Evolutionary conservation across 495 filamentous ascomycete species (phyloP), one percentile per base, ranked within the genome.

Genomic region (Penicillium ucsense): DNA sequence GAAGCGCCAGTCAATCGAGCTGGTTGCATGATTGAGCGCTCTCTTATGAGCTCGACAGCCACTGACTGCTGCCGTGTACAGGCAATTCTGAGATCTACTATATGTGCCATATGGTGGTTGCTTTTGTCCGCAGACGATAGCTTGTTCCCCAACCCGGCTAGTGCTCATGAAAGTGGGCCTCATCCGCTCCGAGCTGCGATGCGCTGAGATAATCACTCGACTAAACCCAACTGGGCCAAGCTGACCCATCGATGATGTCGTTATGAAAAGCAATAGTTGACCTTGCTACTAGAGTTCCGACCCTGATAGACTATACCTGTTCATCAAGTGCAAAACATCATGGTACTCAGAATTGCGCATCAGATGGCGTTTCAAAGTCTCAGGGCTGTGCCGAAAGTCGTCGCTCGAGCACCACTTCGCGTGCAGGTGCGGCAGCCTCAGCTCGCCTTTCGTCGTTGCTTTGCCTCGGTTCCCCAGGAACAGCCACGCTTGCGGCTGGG

Each of bases 401-500:
- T 59, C 2, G 45, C 61, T 9, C 61, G 55, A 54, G 51, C 58
- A 37, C 50, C 52, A 41, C 45, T 65, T 46, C 47, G 51, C 33
- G 48, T 47, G 28, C 47, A 51, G 35, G 50, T 60, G 37, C 60
- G 55, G 28, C 54, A 61, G 31, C 37, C 59, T 28, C 61, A 63
- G 41, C 64, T 64, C 41, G 49, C 63, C 47, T 40, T 59, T 39
- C 62, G 62, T 42, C 67, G 65, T 32, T 65, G 60, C 53, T 51
- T 62, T 41, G 53, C 56, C 6, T 52, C 57, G 20, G 43, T 52
- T n/a, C 42, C 65, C 29, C 57, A 60, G 43, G 65, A 81, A 48
- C 81, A 84, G 59, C 81, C 81, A 5, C 75, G 78, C 36, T 65
- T 85, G 51, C 74, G 80, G 12, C 66, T 84, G 30, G 80, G 80